A percentile compares a stretch with the other conserved stretches of the same genome.
These are phyloP conservation scores for Chlorociboria aeruginascens DNA, from an alignment of 495 filamentous ascomycete genomes.

Conservation along the genomic window DNA sequence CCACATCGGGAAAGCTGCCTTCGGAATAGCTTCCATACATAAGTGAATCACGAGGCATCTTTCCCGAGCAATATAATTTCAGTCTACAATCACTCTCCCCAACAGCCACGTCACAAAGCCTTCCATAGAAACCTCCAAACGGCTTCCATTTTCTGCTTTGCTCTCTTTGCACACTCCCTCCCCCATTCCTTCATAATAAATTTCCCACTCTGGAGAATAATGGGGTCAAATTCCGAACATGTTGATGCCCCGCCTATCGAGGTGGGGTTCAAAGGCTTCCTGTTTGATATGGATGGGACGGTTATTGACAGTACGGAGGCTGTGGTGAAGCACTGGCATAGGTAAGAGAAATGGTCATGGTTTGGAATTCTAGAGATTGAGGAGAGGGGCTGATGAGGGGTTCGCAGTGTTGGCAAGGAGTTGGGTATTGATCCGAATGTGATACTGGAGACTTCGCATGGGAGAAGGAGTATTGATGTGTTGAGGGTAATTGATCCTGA, in stretches of 20 bases:
- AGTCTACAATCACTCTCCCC: too few relatives aligned
- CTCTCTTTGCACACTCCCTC: neutral
- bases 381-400: neutral
- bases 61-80: too few relatives aligned
- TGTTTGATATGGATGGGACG: constrained; percentile 83
- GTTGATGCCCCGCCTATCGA: constrained; percentile 5
- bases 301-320: constrained; percentile 53
- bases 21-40: too few relatives aligned
- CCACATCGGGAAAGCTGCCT: too few relatives aligned
- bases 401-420: constrained; percentile 60
- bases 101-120: too few relatives aligned
- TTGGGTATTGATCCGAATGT: constrained; percentile 69
- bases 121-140: too few relatives aligned
- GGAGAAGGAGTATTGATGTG: constrained; percentile 72
- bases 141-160: neutral
- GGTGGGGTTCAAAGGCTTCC: constrained; percentile 53
- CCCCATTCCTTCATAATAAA: too few relatives aligned
- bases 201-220: neutral
- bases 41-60: too few relatives aligned
- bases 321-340: constrained; percentile 80
- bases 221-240: constrained; percentile 11
- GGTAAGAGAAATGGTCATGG: neutral
- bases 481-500: constrained; percentile 60
- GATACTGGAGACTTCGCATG: constrained; percentile 83
- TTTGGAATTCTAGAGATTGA: neutral